Base-by-base conservation (phyloP, 192 early-diverging fungal genomes). In the Backusella luteola region DNA sequence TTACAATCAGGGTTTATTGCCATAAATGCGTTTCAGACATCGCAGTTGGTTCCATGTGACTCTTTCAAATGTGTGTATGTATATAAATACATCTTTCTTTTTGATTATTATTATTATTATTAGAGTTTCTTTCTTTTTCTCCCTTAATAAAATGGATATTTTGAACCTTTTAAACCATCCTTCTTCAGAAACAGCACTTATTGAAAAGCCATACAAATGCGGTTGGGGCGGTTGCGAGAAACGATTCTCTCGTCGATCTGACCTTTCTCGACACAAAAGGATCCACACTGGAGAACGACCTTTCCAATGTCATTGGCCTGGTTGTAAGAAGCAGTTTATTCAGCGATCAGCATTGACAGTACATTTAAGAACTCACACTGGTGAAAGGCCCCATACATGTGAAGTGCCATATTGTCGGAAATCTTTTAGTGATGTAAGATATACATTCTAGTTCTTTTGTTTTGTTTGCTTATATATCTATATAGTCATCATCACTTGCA, bases 331-430 rank as follows among this genome's bases (percentile, higher is more conserved):
- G 79, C 77, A 79, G 19, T 79, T 79, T 63, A 92, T 93, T 73
- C 93, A 94, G 83, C 87, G 90, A 34, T 93, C 91, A 26, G 93
- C 92, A 67, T 82, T 94, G 52, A 92, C 90, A 7, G 91, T 94
- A 17, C 93, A 94, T 81, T 81, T 87, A 67, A 89, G 93, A 66
- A 91, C 89, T 19, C 92, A 93, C 73, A 90, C 92, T 26, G 92
- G 92, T 34, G 90, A 91, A 74, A 84, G 89, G 63, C 92, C 92
- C 29, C 90, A 91, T 79, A 77, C 83, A 46, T 92, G 91, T 80
- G 85, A 89, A 79, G 86, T 86, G 78, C 77, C 84, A 34, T 83
- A 80, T 42, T 94, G 93, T 78, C 86, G 85, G 75, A 93, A 93
- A 82, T 85, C 85, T 8, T 94, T 94, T 81, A 90, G 90, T 75